These are phyloP conservation scores for Annona squamosa DNA, from an alignment of 164 flowering plant genomes.

Conservation along the genomic window DNA sequence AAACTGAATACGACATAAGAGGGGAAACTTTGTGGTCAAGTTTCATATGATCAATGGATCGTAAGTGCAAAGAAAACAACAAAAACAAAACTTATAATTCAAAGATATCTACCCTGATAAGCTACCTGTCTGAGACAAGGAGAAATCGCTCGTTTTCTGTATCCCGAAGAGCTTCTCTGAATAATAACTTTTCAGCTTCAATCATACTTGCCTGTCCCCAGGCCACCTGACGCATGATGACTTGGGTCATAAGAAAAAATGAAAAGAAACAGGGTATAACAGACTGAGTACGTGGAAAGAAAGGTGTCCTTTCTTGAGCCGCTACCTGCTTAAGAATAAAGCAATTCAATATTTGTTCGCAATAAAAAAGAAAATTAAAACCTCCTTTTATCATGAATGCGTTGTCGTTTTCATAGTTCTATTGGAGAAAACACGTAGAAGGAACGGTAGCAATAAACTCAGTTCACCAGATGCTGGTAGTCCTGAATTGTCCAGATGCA, in stretches of 20 bases:
- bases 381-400: too few relatives aligned
- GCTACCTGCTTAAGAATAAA: too few relatives aligned
- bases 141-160: conserved; percentile 87
- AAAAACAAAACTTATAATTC: neutral
- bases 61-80: neutral
- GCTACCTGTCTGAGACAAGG: conserved; percentile 87
- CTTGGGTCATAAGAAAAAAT: neutral
- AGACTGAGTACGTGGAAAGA: conserved; percentile 3
- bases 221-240: conserved; percentile 38
- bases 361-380: too few relatives aligned
- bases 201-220: conserved; percentile 97
- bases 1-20: neutral
- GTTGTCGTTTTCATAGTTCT: too few relatives aligned
- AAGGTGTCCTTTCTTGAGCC: too few relatives aligned
- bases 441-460: too few relatives aligned
- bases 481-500: too few relatives aligned
- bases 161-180: conserved; percentile 69
- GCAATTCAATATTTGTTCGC: too few relatives aligned
- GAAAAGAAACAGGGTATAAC: neutral
- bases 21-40: neutral
- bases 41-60: neutral
- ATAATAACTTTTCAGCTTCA: conserved; percentile 69
- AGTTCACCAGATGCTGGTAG: too few relatives aligned
- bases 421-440: too few relatives aligned
- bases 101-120: neutral